Evolutionary conservation across 148 eudicot species (phyloP), one percentile per base, ranked within the genome.

Genomic region (Hydrangea macrophylla): DNA sequence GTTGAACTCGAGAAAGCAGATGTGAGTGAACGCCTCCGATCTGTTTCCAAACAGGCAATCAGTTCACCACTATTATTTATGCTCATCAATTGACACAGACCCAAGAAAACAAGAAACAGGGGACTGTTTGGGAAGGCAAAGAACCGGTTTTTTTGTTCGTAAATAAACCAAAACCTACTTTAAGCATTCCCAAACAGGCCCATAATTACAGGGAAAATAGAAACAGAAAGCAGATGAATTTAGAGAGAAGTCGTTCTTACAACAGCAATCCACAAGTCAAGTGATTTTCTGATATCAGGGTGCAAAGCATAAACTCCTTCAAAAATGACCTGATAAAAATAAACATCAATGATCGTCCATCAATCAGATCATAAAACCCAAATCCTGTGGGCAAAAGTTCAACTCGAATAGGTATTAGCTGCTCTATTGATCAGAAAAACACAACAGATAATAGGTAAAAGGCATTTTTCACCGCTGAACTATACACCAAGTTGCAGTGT

Each of bases 11-110:
- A 73, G 98, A 86, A 69, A 94, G 85, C 44, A 94, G 82, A 79
- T 94, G 98, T 18, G 98, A 94, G 80, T 94, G 92, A 73, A 94
- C 98, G 59, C 98, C 98, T 76, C 98, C 98, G 69, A 94, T 97
- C 97, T 94, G 88, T 74, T 79, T 61, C 56, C 59, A 75, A 26
- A 65, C 9, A 76, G 30, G 69, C 60, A 59, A 36, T 84, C 55
- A 45, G 24, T 65, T 56, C 57, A 32, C 20, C 33, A 33, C 30
- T 56, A 66, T 51, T 59, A 48, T n/a, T 22, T 42, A 8, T 33
- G 9, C 61, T 63, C 50, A 50, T 58, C 60, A 37, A 30, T n/a
- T 60, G 30, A 50, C 9, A 35, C 1, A n/a, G 8, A 40, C 32
- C 32, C 18, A 32, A 37, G 6, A 51, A 35, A 70, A 65, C 58